phyloP scores from a whole-genome alignment of 208 protist species.

The Acanthamoeba sp. region DNA sequence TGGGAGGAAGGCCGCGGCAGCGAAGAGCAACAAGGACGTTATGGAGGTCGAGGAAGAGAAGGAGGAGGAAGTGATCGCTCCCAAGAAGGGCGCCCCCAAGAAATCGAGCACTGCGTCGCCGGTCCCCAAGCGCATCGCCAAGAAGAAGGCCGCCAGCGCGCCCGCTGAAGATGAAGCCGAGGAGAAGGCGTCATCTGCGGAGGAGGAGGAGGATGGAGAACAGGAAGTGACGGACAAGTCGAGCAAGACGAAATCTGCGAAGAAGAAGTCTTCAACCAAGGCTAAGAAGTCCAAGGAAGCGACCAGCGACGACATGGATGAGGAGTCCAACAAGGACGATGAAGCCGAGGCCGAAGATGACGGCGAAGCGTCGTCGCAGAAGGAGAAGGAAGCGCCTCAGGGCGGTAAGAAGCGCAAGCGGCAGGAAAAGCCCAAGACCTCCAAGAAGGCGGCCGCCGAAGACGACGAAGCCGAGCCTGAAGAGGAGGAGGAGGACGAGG shows the following conservation, averaged over 20 bases:
- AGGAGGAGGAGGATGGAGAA: not conserved
- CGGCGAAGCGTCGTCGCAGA: not conserved
- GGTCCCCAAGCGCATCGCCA: not conserved
- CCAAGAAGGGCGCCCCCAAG: not conserved
- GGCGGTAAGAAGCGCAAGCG: constrained; percentile 35
- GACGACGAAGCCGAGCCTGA: not conserved
- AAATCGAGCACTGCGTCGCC: not conserved
- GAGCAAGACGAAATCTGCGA: not conserved
- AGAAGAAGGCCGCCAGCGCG: not conserved
- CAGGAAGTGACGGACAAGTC: not conserved
- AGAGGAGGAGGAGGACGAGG: not conserved
- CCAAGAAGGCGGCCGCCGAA: not conserved
- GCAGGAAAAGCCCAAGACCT: constrained; percentile 26
- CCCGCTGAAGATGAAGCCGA: not conserved
- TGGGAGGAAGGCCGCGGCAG: not conserved
- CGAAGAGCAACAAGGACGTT: too few species aligned
- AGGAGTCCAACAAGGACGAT: too few species aligned
- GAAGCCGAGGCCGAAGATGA: not conserved
- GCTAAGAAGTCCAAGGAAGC: not conserved
- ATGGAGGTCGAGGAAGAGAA: not conserved
- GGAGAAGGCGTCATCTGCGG: too few species aligned
- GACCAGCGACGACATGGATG: not conserved
- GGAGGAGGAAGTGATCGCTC: not conserved
- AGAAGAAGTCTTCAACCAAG: not conserved
- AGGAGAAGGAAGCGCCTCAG: not conserved